These are phyloP conservation scores for Panaeolus papilionaceus DNA, from an alignment of 768 basidiomycete genomes.

Conservation along the genomic window DNA sequence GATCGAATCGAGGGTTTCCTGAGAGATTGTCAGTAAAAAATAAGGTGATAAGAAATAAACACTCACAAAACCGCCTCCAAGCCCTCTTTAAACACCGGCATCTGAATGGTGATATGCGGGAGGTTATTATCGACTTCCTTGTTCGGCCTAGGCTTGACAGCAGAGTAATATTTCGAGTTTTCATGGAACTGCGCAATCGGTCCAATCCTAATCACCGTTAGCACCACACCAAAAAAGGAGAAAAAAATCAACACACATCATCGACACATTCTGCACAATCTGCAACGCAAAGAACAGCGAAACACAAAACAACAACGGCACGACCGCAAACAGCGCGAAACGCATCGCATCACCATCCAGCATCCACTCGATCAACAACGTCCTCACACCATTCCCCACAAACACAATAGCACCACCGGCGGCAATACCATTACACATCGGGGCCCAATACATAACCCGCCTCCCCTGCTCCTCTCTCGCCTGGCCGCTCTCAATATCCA, in stretches of 20 bases:
- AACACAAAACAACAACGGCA: slow-evolving; percentile 77
- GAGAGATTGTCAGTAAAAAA: slow-evolving; percentile 4
- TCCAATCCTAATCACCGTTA: slow-evolving; percentile 51
- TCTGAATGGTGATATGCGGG: slow-evolving; percentile 81
- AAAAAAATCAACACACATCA: slow-evolving; percentile 40
- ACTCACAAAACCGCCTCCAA: slow-evolving; percentile 70
- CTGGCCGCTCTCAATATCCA: slow-evolving; percentile 31
- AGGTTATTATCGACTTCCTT: slow-evolving; percentile 57
- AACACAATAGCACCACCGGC: slow-evolving; percentile 70
- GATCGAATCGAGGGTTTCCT: slow-evolving; percentile 75
- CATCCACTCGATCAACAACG: slow-evolving; percentile 67
- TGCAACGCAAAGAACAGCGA: slow-evolving; percentile 85
- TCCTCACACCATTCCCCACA: slow-evolving; percentile 67
- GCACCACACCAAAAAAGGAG: background rate
- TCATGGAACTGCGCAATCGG: slow-evolving; percentile 81
- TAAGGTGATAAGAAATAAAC: no score
- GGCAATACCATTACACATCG: slow-evolving; percentile 69
- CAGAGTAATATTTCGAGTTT: slow-evolving; percentile 85
- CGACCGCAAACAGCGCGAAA: slow-evolving; percentile 65
- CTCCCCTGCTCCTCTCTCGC: slow-evolving; percentile 27
- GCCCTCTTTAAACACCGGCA: slow-evolving; percentile 88
- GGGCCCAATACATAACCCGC: slow-evolving; percentile 58
- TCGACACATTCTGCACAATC: slow-evolving; percentile 69
- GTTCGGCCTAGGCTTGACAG: slow-evolving; percentile 58
- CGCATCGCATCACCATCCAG: slow-evolving; percentile 66